Percentiles rank a stretch among this genome's conserved stretches.
phyloP scores from a whole-genome alignment of 768 basidiomycete species.

The Albatrellus ellisii region DNA sequence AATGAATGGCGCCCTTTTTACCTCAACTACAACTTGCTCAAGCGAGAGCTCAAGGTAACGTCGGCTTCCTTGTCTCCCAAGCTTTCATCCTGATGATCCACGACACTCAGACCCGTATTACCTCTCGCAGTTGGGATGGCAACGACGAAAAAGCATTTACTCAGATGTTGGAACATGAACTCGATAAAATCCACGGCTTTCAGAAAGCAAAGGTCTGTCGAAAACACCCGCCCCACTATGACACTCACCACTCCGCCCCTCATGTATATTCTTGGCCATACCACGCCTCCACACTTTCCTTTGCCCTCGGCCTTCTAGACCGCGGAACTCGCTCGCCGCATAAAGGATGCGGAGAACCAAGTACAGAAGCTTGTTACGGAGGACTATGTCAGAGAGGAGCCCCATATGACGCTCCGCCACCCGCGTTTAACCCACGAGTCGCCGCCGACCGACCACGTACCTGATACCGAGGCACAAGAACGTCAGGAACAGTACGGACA shows the following conservation, averaged over 20 bases:
- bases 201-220: conserved; percentile 78
- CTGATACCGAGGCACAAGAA: conserved; percentile 12
- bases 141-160: conserved; percentile 79
- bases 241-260: too few relatives aligned
- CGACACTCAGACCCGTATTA: conserved; percentile 31
- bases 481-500: conserved; percentile 35
- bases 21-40: conserved; percentile 79
- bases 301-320: conserved; percentile 32
- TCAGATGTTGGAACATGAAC: conserved; percentile 63
- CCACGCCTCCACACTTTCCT: background rate
- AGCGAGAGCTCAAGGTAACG: conserved; percentile 77
- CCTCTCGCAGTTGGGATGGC: conserved; percentile 51
- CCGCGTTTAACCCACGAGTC: background rate
- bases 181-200: conserved; percentile 91
- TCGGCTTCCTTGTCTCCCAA: background rate
- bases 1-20: conserved; percentile 87
- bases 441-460: conserved; percentile 15
- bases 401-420: conserved; percentile 3
- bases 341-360: conserved; percentile 69
- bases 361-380: conserved; percentile 67
- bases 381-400: conserved; percentile 21
- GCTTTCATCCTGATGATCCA: background rate
- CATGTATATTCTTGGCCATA: too few relatives aligned
- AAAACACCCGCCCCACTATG: too few relatives aligned
- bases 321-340: conserved; percentile 68